Percentiles rank a stretch among this genome's conserved stretches.
Conservation (phyloP, 2,329 filamentous ascomycete genomes). For the Penicillium italicum region DNA sequence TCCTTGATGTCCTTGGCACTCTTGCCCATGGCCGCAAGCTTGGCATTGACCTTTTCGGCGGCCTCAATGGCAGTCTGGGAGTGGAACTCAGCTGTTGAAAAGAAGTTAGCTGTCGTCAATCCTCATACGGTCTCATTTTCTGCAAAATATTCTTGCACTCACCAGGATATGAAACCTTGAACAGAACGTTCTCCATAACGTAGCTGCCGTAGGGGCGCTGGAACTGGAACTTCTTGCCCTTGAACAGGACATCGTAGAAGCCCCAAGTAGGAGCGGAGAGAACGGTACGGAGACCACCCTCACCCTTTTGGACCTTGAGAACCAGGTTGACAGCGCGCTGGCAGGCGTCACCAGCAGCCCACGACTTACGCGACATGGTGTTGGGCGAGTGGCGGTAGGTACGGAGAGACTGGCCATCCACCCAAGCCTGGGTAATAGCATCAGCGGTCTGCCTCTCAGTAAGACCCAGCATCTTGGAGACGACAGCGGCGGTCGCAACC, state of each 20-base stretch:
- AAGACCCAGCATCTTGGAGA: slow-evolving; percentile 91
- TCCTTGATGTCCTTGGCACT: slow-evolving; percentile 89
- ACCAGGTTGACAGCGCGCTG: slow-evolving; percentile 89
- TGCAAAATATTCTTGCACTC: slow-evolving; percentile 31
- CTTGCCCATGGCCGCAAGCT: slow-evolving; percentile 81
- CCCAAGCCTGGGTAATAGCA: slow-evolving; percentile 94
- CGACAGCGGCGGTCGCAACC: slow-evolving; percentile 89
- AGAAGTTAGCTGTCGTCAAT: slow-evolving; percentile 2
- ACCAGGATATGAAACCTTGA: slow-evolving; percentile 99
- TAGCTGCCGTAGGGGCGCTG: slow-evolving; percentile 96
- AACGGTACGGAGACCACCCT: slow-evolving; percentile 86
- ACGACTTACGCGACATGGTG: slow-evolving; percentile 99
- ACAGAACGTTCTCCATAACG: slow-evolving; percentile 99
- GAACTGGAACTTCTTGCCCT: slow-evolving; percentile 93
- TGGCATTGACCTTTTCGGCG: slow-evolving; percentile 79
- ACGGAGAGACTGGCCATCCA: slow-evolving; percentile 90
- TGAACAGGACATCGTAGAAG: slow-evolving; percentile 98
- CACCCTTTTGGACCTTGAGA: slow-evolving; percentile 86
- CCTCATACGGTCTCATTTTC: background rate
- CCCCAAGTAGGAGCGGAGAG: slow-evolving; percentile 92
- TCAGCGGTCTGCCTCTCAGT: slow-evolving; percentile 87
- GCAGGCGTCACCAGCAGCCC: slow-evolving; percentile 97
- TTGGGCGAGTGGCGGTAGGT: slow-evolving; percentile 98
- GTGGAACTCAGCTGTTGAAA: slow-evolving; percentile 77
- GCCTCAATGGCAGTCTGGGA: slow-evolving; percentile 97